phyloP scores from a whole-genome alignment of 306 rosid species.

The Cucumis hystrix region DNA sequence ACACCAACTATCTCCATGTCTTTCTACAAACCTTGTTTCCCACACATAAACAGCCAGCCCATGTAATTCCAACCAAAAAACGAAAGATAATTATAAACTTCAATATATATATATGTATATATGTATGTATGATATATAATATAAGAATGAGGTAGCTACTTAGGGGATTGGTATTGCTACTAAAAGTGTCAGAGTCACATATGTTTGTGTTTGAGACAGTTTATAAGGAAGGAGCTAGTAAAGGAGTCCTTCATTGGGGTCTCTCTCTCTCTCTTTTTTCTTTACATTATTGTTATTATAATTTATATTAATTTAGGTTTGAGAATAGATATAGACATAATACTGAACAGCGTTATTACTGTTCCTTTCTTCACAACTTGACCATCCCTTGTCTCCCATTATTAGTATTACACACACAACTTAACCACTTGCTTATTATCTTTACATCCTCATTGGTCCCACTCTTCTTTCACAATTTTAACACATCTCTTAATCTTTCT shows the following conservation, averaged over 20 bases:
- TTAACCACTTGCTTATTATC: not conserved
- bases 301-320: not conserved
- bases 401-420: not conserved
- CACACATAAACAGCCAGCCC: conserved; percentile 12
- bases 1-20: not conserved
- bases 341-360: not conserved
- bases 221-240: not conserved
- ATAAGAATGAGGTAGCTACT: no score
- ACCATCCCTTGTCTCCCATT: conserved; percentile 1
- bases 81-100: no score
- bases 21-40: not conserved
- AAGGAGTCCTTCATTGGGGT: not conserved
- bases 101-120: no score
- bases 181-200: not conserved
- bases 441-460: not conserved
- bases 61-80: conserved; percentile 40
- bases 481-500: not conserved
- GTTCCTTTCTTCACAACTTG: not conserved
- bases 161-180: not conserved
- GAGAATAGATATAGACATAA: not conserved
- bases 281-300: not conserved
- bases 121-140: no score
- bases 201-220: not conserved
- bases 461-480: not conserved
- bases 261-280: no score